These are phyloP conservation scores for Solanum dulcamara DNA, from an alignment of 257 asterid genomes.

Conservation along the genomic window DNA sequence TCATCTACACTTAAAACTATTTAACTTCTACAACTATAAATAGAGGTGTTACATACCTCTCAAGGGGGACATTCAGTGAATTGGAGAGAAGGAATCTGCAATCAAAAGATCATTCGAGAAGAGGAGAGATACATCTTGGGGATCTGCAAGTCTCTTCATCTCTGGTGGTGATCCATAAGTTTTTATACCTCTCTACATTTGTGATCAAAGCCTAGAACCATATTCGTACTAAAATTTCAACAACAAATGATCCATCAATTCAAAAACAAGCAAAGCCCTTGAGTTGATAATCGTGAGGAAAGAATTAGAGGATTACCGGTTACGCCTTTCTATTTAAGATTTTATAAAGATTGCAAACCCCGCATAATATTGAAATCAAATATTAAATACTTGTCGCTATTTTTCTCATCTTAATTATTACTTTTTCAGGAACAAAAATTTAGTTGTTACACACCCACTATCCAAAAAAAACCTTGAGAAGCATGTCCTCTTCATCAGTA, in stretches of 20 bases:
- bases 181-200: not conserved
- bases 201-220: not conserved
- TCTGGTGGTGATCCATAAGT: not conserved
- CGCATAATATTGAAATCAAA: not conserved
- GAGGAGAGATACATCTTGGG: not conserved
- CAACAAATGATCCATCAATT: not conserved
- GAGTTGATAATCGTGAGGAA: not conserved
- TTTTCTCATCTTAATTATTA: not conserved
- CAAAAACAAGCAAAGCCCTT: too few species aligned
- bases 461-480: not conserved
- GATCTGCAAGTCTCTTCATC: not conserved
- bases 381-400: not conserved
- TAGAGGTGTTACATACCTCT: not conserved
- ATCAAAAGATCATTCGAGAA: not conserved
- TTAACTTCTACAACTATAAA: not conserved
- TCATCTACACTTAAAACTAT: not conserved
- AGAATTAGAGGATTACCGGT: not conserved
- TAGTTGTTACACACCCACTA: not conserved
- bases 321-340: not conserved
- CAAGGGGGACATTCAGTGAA: not conserved
- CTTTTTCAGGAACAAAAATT: not conserved
- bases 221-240: not conserved
- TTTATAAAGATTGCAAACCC: not conserved
- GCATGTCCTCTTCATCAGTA: conserved; percentile 5
- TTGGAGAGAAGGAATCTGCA: not conserved